These are phyloP conservation scores for Avena sativa DNA, from an alignment of 176 grass and related monocot species.

Conservation along the genomic window DNA sequence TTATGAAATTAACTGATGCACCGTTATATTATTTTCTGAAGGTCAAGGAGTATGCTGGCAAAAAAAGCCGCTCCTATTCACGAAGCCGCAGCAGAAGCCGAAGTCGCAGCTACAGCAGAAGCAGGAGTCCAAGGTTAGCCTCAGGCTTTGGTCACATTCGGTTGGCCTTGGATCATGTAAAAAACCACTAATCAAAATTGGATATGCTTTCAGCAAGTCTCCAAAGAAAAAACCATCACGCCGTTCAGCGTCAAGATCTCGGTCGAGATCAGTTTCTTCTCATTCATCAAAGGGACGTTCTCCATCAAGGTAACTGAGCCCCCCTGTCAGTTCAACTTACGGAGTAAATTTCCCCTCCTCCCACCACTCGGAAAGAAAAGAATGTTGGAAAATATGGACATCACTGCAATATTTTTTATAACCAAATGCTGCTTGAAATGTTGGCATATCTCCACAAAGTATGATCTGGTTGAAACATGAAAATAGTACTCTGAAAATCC, in stretches of 20 bases:
- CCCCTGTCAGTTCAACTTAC: background rate
- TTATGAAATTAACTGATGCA: background rate
- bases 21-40: conserved; percentile 7
- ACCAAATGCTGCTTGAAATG: background rate
- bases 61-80: conserved; percentile 41
- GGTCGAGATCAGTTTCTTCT: conserved; percentile 56
- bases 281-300: conserved; percentile 47
- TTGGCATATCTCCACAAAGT: background rate
- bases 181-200: background rate
- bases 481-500: conserved; percentile 1
- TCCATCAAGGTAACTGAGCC: conserved; percentile 51
- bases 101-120: conserved; percentile 56
- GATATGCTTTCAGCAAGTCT: conserved; percentile 53
- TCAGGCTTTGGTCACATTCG: background rate
- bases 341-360: background rate
- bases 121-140: conserved; percentile 52
- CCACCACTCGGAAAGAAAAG: background rate
- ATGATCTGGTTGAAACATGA: conserved; percentile 1
- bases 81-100: conserved; percentile 47
- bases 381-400: background rate
- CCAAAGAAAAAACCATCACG: conserved; percentile 43
- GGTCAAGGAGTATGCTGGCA: conserved; percentile 73
- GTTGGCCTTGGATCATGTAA: background rate
- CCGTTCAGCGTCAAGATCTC: conserved; percentile 50
- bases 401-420: background rate